Percentiles rank a stretch among this genome's conserved stretches.
These are phyloP conservation scores for Vigna unguiculata DNA, from an alignment of 306 rosid species.

Conservation along the genomic window DNA sequence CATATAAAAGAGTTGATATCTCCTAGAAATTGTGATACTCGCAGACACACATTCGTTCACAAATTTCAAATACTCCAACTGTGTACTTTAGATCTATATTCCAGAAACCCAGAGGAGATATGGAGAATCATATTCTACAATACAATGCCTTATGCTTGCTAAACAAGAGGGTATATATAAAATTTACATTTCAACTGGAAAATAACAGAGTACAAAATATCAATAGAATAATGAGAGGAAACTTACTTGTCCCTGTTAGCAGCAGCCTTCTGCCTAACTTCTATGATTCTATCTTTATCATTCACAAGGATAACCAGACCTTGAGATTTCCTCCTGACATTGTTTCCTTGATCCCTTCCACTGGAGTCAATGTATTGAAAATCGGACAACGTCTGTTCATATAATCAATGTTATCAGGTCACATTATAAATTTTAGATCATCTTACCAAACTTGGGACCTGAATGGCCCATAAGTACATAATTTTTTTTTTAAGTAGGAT, in stretches of 20 bases:
- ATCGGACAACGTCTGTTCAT: slow-evolving; percentile 75
- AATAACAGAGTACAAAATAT: slow-evolving; percentile 15
- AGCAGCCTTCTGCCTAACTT: slow-evolving; percentile 93
- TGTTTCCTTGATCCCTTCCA: slow-evolving; percentile 95
- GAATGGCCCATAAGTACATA: slow-evolving; percentile 26
- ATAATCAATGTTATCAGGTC: slow-evolving; percentile 45
- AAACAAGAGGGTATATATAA: slow-evolving; percentile 13
- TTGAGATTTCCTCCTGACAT: slow-evolving; percentile 92
- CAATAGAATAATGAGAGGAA: slow-evolving; percentile 30
- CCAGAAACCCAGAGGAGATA: slow-evolving; percentile 23
- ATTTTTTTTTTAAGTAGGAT: slow-evolving; percentile 30
- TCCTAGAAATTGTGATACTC: slow-evolving; percentile 34
- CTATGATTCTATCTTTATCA: slow-evolving; percentile 84
- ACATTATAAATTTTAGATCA: slow-evolving; percentile 25
- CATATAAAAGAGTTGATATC: slow-evolving; percentile 42
- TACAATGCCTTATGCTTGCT: not conserved
- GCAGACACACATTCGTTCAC: not conserved
- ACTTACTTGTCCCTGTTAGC: slow-evolving; percentile 89
- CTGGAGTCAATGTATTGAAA: slow-evolving; percentile 91
- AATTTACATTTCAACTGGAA: slow-evolving; percentile 1
- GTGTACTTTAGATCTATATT: slow-evolving; percentile 26
- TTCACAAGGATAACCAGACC: slow-evolving; percentile 83
- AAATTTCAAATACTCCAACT: slow-evolving; percentile 24
- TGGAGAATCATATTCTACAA: slow-evolving; percentile 19
- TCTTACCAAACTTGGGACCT: slow-evolving; percentile 3